A percentile compares a stretch with the other conserved stretches of the same genome.
Evolutionary conservation across 176 grass and related monocot species (phyloP).

Genomic region (Musa itinerans): DNA sequence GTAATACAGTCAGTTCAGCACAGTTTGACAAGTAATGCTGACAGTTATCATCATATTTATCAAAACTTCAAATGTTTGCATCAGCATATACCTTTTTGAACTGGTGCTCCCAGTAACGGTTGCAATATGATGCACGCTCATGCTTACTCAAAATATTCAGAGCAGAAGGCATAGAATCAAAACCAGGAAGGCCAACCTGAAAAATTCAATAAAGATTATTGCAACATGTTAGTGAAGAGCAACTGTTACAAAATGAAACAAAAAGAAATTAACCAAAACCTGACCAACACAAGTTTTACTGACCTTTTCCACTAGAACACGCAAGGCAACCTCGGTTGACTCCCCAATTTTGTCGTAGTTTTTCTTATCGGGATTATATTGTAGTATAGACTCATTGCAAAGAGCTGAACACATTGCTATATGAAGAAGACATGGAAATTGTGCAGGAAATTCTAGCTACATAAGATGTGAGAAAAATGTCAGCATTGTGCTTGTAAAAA

Average conservation of each 20-base stretch:
- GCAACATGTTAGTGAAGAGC: neutral
- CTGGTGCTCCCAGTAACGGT: slow-evolving; percentile 93
- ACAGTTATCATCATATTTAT: neutral
- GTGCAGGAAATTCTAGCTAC: slow-evolving; percentile 91
- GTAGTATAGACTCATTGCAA: slow-evolving; percentile 91
- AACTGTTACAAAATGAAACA: neutral
- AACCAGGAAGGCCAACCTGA: slow-evolving; percentile 98
- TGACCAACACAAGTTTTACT: slow-evolving; percentile 2
- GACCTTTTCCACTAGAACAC: slow-evolving; percentile 94
- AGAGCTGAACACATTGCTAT: slow-evolving; percentile 97
- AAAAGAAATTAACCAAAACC: neutral
- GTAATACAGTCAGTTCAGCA: neutral
- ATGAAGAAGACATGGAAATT: slow-evolving; percentile 93
- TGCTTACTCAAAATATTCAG: slow-evolving; percentile 85
- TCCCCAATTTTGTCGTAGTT: slow-evolving; percentile 97
- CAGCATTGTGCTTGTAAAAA: neutral
- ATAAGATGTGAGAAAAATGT: slow-evolving; percentile 29
- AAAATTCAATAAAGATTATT: slow-evolving; percentile 8
- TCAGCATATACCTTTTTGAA: slow-evolving; percentile 78
- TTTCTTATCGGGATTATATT: slow-evolving; percentile 95
- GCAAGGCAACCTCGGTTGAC: slow-evolving; percentile 96
- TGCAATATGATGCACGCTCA: slow-evolving; percentile 95
- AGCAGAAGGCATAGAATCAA: slow-evolving; percentile 98
- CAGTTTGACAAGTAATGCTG: neutral
- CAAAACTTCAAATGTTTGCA: neutral